Evolutionary conservation across 148 eudicot species (phyloP).

Genomic region (Camellia granthamiana): DNA sequence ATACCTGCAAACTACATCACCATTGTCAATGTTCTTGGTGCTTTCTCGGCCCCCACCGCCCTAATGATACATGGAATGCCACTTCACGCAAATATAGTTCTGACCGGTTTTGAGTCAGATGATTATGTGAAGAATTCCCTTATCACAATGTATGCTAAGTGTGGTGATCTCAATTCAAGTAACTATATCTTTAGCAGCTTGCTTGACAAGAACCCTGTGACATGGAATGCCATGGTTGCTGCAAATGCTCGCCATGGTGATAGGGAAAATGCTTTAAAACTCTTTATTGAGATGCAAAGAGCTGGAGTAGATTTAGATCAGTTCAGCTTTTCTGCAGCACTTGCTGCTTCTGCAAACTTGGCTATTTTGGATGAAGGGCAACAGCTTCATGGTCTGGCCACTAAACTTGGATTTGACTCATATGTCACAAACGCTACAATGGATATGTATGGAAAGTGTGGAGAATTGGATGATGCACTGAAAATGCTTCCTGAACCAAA

Average conservation of each 20-base stretch:
- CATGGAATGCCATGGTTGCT: conserved; percentile 62
- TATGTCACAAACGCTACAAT: conserved; percentile 52
- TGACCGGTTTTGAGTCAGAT: conserved; percentile 44
- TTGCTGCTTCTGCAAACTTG: conserved; percentile 55
- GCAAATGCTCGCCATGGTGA: conserved; percentile 55
- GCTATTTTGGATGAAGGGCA: conserved; percentile 58
- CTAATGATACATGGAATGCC: conserved; percentile 47
- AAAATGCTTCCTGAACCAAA: conserved; percentile 56
- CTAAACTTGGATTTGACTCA: conserved; percentile 52
- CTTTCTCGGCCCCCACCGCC: conserved; percentile 29
- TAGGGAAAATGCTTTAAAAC: conserved; percentile 52
- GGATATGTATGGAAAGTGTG: conserved; percentile 92
- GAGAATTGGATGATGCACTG: conserved; percentile 57
- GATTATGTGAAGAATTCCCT: conserved; percentile 63
- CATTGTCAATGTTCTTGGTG: conserved; percentile 42
- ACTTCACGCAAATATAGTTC: conserved; percentile 34
- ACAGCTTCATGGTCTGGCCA: conserved; percentile 55
- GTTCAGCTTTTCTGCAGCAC: conserved; percentile 57
- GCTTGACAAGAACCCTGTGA: conserved; percentile 32
- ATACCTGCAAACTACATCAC: conserved; percentile 59
- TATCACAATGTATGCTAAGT: conserved; percentile 64
- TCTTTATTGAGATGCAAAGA: conserved; percentile 50
- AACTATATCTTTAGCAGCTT: conserved; percentile 38
- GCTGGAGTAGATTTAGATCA: conserved; percentile 41
- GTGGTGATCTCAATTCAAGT: conserved; percentile 62